These are phyloP conservation scores for Acephala macrosclerotiorum DNA, from an alignment of 2,329 filamentous ascomycete genomes.

Conservation along the genomic window DNA sequence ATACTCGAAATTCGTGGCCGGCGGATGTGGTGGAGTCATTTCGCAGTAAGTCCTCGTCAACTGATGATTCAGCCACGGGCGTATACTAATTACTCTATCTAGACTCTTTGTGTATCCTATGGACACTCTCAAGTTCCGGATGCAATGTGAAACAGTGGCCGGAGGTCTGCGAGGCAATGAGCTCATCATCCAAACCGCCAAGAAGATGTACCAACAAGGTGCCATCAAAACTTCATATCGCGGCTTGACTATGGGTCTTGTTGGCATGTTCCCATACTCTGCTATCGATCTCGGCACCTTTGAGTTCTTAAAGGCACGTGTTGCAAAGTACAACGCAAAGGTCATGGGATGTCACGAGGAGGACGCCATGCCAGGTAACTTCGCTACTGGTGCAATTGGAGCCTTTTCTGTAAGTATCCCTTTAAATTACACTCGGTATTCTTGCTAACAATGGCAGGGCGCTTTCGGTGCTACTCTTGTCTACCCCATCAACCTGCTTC, in stretches of 20 bases:
- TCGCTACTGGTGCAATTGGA: conserved; percentile 87
- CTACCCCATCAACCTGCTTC: conserved; percentile 92
- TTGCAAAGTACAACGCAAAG: conserved; percentile 75
- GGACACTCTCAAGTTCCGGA: conserved; percentile 64
- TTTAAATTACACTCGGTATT: neutral
- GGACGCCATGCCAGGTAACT: conserved; percentile 80
- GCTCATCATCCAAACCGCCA: conserved; percentile 81
- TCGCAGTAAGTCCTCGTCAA: conserved; percentile 71
- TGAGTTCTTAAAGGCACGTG: conserved; percentile 83
- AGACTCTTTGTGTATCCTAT: conserved; percentile 83
- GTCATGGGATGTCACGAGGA: conserved; percentile 78
- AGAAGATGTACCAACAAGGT: conserved; percentile 84
- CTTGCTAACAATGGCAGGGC: conserved; percentile 52
- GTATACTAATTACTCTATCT: neutral
- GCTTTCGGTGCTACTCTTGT: conserved; percentile 93
- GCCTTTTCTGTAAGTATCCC: conserved; percentile 66
- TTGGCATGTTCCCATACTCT: conserved; percentile 98
- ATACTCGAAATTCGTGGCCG: conserved; percentile 88
- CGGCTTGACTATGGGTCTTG: conserved; percentile 88
- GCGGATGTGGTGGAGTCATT: conserved; percentile 91
- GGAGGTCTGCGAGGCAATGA: conserved; percentile 84
- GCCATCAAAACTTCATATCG: conserved; percentile 84
- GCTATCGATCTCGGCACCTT: conserved; percentile 97
- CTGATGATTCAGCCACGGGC: neutral
- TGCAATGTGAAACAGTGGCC: conserved; percentile 93